Conservation (phyloP, 2,329 filamentous ascomycete genomes). For the Penicillium sp. region DNA sequence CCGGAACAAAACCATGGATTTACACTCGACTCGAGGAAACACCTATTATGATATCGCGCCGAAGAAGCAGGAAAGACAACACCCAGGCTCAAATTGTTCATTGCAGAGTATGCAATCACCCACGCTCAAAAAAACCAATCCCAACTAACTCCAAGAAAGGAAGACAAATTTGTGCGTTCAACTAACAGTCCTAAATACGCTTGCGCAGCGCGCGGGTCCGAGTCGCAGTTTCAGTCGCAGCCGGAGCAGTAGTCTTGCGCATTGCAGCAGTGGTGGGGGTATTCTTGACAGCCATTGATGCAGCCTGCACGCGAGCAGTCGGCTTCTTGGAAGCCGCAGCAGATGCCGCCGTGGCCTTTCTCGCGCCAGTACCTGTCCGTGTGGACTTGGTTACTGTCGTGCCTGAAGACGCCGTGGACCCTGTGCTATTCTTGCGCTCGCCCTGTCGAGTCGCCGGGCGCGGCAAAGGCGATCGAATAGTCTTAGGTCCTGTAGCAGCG, state of each 20-base stretch:
- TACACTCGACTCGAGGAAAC: neutral
- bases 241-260: constrained; percentile 28
- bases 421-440: constrained; percentile 32
- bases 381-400: constrained; percentile 32
- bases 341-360: constrained; percentile 25
- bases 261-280: constrained; percentile 23
- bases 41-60: constrained; percentile 1
- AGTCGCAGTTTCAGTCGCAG: constrained; percentile 24
- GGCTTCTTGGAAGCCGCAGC: constrained; percentile 27
- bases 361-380: constrained; percentile 22
- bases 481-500: constrained; percentile 24
- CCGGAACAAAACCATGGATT: neutral
- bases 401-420: constrained; percentile 33
- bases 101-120: constrained; percentile 4
- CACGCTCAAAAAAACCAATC: constrained; percentile 2
- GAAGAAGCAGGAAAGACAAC: neutral
- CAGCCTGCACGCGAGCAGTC: constrained; percentile 24
- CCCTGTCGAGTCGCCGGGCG: constrained; percentile 35
- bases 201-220: constrained; percentile 37
- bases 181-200: constrained; percentile 23
- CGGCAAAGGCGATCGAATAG: constrained; percentile 25
- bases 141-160: constrained; percentile 2
- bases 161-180: neutral
- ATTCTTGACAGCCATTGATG: constrained; percentile 31
- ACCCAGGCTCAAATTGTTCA: neutral